Evolutionary conservation across 495 filamentous ascomycete genomes (phyloP), one percentile per base, ranked within the genome.

Genomic region (Penicillium pulvis): DNA sequence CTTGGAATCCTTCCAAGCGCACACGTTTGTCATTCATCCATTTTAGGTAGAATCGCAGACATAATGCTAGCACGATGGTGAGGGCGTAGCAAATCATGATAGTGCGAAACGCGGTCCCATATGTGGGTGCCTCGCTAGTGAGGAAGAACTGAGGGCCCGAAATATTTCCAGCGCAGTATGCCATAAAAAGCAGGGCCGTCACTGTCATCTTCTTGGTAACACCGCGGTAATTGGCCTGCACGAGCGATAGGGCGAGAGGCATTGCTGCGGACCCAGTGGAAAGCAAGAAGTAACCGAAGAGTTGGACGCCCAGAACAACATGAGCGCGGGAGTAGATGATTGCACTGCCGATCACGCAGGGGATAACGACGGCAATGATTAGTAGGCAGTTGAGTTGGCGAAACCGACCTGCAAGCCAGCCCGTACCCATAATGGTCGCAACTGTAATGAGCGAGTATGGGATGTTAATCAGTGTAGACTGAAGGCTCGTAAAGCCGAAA

Each of bases 141-240:
- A 60, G 59, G 49, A 78, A 78, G 41, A 76, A 68, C 26, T 78
- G 75, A 9, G 75, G 75, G 1, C 75, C 75, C 0, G 68, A 64
- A 31, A 78, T 77, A 20, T 78, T 78, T 0, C 75, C 75, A 0
- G 69, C 66, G 30, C 74, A 78, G 9, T 75, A 76, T n/a, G 66
- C 74, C 9, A 77, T 60, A 36, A 78, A 77, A 20, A 76, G 67
- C 50, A 75, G 51, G 2, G 75, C 77, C 1, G 77, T 79, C 41
- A 81, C 68, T 0, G 78, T 75, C 56, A 78, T 78, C 60, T 88
- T 88, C 70, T 89, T 89, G 4, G 86, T 87, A 63, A 86, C 87
- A 14, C 86, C 86, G 2, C 83, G 81, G 19, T 87, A 81, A 57
- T 89, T 87, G 7, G 78, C 80, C 4, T 77, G 76, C 12, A 86